phyloP scores from a whole-genome alignment of 495 filamentous ascomycete genomes.

The Lophiostoma macrostomum region DNA sequence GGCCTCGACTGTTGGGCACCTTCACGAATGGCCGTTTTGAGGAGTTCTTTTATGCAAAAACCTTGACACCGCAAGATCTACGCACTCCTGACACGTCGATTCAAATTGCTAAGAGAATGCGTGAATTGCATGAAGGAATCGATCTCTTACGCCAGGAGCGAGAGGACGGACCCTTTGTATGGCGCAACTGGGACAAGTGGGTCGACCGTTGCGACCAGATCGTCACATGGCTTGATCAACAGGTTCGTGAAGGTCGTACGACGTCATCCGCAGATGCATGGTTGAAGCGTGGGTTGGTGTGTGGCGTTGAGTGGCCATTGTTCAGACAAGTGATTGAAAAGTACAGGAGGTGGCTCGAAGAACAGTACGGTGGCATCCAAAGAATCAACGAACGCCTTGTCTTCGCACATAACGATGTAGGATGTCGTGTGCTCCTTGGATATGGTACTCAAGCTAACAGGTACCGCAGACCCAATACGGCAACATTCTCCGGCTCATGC shows the following conservation, averaged over 20 bases:
- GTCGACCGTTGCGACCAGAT: constrained; percentile 73
- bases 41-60: constrained; percentile 78
- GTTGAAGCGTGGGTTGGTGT: constrained; percentile 71
- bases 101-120: constrained; percentile 97
- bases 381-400: constrained; percentile 72
- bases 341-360: constrained; percentile 71
- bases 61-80: constrained; percentile 73
- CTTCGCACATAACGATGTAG: constrained; percentile 96
- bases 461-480: constrained; percentile 84
- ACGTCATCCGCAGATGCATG: constrained; percentile 50
- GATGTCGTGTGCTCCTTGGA: constrained; percentile 35
- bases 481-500: constrained; percentile 88
- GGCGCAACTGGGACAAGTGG: constrained; percentile 96
- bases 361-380: constrained; percentile 63
- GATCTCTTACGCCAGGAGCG: constrained; percentile 76
- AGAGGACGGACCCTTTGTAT: constrained; percentile 74
- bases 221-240: constrained; percentile 70
- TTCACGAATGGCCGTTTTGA: constrained; percentile 97
- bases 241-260: constrained; percentile 51
- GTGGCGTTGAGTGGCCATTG: constrained; percentile 76
- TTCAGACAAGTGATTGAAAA: constrained; percentile 74
- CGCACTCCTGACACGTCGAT: constrained; percentile 77
- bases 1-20: constrained; percentile 86
- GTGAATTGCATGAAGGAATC: constrained; percentile 91
- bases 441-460: constrained; percentile 8